A percentile compares a stretch with the other conserved stretches of the same genome.
Evolutionary conservation across 2,329 filamentous ascomycete genomes (phyloP).

Genomic region (Cercospora janseana): DNA sequence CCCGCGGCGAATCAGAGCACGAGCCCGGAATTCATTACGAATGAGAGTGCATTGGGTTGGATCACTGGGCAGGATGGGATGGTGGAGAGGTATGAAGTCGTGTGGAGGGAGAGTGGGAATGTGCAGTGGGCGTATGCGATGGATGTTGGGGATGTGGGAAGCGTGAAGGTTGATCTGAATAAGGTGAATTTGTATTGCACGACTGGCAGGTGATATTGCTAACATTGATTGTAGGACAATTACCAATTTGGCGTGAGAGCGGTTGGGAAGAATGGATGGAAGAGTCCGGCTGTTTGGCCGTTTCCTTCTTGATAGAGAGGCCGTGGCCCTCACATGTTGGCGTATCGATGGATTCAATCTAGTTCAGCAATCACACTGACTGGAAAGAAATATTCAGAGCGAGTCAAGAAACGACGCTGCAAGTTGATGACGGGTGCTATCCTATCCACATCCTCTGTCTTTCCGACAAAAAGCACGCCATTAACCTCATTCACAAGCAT

Average conservation of each 20-base stretch:
- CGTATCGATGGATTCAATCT: no score
- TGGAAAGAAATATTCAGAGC: no score
- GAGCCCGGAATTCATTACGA: constrained; percentile 35
- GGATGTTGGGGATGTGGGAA: constrained; percentile 50
- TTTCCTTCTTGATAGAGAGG: constrained; percentile 35
- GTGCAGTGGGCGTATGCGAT: constrained; percentile 41
- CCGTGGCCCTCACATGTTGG: no score
- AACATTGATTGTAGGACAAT: constrained; percentile 45
- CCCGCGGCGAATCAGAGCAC: constrained; percentile 29
- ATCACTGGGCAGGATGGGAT: constrained; percentile 41
- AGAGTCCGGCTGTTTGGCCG: constrained; percentile 50
- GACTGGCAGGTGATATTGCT: no score
- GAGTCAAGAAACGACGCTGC: no score
- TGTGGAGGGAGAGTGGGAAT: constrained; percentile 54
- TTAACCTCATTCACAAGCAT: no score
- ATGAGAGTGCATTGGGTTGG: constrained; percentile 54
- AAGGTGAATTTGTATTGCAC: constrained; percentile 43
- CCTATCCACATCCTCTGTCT: no score
- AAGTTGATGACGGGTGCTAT: no score
- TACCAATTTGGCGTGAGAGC: constrained; percentile 57
- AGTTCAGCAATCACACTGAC: no score
- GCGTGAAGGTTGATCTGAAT: constrained; percentile 49
- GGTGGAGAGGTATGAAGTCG: constrained; percentile 54
- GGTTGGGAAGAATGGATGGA: constrained; percentile 52
- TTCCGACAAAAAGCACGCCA: no score